phyloP scores from a whole-genome alignment of 208 protist genomes.

The Herpetomonas samuelpessoai region DNA sequence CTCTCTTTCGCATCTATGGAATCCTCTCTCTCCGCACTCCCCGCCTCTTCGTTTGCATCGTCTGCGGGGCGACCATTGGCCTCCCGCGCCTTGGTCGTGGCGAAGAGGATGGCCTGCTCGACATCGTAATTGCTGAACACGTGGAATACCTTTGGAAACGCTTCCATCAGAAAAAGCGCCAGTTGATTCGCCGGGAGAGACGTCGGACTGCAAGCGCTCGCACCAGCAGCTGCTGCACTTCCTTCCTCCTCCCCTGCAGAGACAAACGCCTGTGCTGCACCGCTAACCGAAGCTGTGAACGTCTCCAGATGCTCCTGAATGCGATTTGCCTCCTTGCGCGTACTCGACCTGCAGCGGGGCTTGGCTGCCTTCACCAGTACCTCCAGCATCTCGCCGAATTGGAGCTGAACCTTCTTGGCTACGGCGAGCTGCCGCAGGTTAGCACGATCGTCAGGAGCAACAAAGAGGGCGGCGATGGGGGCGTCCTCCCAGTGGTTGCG shows the following conservation, averaged over 20 bases:
- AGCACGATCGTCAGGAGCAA: conserved; percentile 19
- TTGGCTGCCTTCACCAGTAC: conserved; percentile 3
- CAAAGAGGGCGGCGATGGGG: conserved; percentile 72
- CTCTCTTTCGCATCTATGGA: background rate
- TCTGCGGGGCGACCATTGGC: background rate
- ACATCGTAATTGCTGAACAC: conserved; percentile 26
- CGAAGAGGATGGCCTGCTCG: conserved; percentile 27
- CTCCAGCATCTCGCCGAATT: conserved; percentile 32
- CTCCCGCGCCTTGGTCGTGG: conserved; percentile 8
- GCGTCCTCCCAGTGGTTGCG: conserved; percentile 75
- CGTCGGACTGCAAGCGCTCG: no score
- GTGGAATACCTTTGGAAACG: conserved; percentile 29
- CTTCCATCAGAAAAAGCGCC: conserved; percentile 24
- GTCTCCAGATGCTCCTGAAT: conserved; percentile 23
- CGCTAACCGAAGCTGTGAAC: conserved; percentile 30
- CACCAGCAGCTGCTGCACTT: background rate
- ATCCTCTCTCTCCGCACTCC: no score
- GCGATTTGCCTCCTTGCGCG: conserved; percentile 20
- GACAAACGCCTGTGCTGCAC: background rate
- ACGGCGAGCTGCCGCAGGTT: conserved; percentile 44
- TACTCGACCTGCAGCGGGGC: conserved; percentile 12
- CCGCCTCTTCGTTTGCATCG: background rate
- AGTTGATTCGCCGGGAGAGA: conserved; percentile 1
- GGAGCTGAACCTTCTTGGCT: conserved; percentile 23
- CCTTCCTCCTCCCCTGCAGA: background rate